Conservation (phyloP, 2,329 filamentous ascomycete genomes). For the Byssothecium circinans region DNA sequence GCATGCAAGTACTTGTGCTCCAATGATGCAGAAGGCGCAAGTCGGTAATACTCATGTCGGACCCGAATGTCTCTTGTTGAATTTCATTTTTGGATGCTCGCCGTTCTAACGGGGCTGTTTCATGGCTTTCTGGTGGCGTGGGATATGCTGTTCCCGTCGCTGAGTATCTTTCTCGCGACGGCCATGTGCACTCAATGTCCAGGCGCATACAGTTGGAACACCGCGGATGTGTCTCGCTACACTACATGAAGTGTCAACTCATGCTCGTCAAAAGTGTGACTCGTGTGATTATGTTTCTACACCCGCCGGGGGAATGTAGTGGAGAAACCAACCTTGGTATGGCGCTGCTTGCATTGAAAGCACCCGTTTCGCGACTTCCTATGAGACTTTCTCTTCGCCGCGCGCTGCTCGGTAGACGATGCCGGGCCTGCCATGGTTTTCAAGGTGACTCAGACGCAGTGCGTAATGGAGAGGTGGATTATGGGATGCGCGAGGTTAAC, state of each 20-base stretch:
- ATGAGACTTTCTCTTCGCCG: slow-evolving; percentile 33
- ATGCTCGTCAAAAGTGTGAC: neutral
- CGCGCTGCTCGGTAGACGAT: slow-evolving; percentile 2
- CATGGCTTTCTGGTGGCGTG: slow-evolving; percentile 15
- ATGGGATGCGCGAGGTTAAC: neutral
- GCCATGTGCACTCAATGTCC: slow-evolving; percentile 36
- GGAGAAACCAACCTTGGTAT: slow-evolving; percentile 31
- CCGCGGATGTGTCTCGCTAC: slow-evolving; percentile 33
- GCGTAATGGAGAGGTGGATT: neutral
- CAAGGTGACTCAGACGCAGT: neutral
- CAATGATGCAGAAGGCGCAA: slow-evolving; percentile 34
- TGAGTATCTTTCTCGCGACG: slow-evolving; percentile 22
- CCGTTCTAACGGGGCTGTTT: slow-evolving; percentile 11
- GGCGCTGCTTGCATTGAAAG: slow-evolving; percentile 35
- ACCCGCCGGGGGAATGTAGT: too few species aligned
- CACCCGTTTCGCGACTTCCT: slow-evolving; percentile 37
- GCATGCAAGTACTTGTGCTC: slow-evolving; percentile 24
- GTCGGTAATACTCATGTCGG: slow-evolving; percentile 30
- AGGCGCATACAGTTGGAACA: slow-evolving; percentile 35
- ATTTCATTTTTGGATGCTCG: slow-evolving; percentile 10
- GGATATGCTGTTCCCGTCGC: slow-evolving; percentile 7
- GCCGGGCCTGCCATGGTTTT: slow-evolving; percentile 4
- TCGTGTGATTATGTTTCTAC: too few species aligned
- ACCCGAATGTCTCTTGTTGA: slow-evolving; percentile 2
- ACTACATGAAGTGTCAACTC: slow-evolving; percentile 16